Conservation (phyloP, 768 basidiomycete species). For the Butyriboletus loyo region DNA sequence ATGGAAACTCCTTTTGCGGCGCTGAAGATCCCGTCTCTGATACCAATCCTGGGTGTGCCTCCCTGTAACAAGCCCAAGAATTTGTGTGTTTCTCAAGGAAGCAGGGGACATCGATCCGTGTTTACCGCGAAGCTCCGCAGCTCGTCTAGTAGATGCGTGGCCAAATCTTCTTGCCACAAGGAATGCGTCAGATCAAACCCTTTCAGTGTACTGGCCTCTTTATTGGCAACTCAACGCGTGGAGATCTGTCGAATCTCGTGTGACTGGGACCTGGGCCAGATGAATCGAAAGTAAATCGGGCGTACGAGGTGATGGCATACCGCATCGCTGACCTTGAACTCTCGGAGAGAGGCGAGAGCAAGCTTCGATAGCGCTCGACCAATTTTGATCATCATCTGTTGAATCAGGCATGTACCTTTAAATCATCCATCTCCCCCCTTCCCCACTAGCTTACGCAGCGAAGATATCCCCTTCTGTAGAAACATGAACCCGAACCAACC, state of each 20-base stretch:
- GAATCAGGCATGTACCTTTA: constrained; percentile 4
- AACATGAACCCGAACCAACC: neutral
- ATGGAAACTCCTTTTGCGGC: constrained; percentile 5
- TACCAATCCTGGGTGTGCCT: neutral
- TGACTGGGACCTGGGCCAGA: neutral
- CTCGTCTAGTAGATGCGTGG: neutral
- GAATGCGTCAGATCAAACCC: neutral
- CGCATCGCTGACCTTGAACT: no score
- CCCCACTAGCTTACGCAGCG: neutral
- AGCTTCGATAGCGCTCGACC: no score
- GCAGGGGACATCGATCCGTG: no score
- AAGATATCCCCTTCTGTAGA: no score
- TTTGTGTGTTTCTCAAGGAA: neutral
- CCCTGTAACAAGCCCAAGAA: neutral
- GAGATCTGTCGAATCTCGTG: neutral
- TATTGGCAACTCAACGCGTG: neutral
- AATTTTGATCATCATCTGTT: no score
- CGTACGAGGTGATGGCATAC: neutral
- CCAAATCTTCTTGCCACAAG: neutral
- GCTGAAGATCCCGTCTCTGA: neutral
- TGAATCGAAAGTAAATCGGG: neutral
- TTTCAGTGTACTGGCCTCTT: neutral
- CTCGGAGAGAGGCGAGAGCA: no score
- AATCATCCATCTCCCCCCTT: neutral
- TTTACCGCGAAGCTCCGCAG: no score